These are phyloP conservation scores for Cercospora sp. DNA, from an alignment of 2,329 filamentous ascomycete species.

Conservation along the genomic window DNA sequence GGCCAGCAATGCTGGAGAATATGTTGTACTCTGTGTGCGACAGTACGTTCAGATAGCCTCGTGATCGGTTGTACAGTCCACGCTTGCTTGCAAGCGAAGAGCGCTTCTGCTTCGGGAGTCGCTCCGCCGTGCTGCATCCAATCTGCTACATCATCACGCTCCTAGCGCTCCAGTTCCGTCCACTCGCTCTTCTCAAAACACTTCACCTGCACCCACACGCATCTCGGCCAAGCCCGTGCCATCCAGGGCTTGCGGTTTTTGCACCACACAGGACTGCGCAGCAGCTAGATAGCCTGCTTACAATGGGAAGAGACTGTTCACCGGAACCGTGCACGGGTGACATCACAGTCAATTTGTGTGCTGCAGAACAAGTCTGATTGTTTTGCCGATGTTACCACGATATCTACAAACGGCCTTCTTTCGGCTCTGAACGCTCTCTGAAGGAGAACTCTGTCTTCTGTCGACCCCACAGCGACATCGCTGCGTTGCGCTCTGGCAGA, in stretches of 20 bases:
- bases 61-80: neutral
- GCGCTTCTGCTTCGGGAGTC: neutral
- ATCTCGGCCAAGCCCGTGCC: conserved; percentile 7
- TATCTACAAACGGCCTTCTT: conserved; percentile 2
- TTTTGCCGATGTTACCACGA: conserved; percentile 6
- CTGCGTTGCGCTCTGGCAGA: neutral
- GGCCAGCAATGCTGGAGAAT: neutral
- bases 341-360: neutral
- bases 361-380: conserved; percentile 5
- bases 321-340: neutral
- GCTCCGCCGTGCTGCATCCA: conserved; percentile 2
- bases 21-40: neutral
- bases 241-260: neutral
- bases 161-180: conserved; percentile 9
- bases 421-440: neutral
- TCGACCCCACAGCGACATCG: neutral
- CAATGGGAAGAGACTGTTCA: neutral
- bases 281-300: conserved; percentile 2
- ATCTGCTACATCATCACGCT: conserved; percentile 8
- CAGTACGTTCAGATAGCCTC: neutral
- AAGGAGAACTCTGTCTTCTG: neutral
- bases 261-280: neutral
- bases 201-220: conserved; percentile 3
- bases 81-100: neutral
- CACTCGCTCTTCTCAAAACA: conserved; percentile 12